Conservation (phyloP, 768 basidiomycete genomes). For the Rubroboletus pulcherrimus region DNA sequence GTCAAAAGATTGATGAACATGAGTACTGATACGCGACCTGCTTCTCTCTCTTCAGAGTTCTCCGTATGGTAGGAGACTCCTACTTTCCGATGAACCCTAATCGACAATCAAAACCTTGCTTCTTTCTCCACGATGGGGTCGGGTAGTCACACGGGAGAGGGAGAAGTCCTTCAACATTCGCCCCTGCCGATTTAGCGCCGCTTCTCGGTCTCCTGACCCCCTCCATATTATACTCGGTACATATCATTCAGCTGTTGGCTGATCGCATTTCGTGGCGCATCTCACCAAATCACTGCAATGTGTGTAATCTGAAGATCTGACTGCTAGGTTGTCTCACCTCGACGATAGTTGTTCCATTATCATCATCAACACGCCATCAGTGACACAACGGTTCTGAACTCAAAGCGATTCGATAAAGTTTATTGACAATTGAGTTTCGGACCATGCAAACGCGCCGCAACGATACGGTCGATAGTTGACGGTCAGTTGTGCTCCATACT, state of each 20-base stretch:
- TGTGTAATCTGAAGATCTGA: not conserved
- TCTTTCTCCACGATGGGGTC: conserved; percentile 16
- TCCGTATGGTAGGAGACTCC: not conserved
- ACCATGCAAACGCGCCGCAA: not conserved
- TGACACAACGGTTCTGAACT: not conserved
- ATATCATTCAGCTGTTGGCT: not conserved
- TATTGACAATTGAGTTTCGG: not conserved
- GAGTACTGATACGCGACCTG: not conserved
- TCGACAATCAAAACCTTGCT: not conserved
- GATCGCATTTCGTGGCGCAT: not conserved
- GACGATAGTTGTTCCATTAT: not conserved
- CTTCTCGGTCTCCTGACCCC: not conserved
- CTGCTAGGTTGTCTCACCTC: not conserved
- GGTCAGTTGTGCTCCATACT: not conserved
- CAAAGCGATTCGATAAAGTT: not conserved
- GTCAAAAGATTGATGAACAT: not conserved
- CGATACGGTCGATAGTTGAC: not conserved
- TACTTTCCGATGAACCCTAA: not conserved
- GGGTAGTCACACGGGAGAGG: conserved; percentile 1
- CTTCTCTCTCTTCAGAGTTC: not conserved
- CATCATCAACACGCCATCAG: not conserved
- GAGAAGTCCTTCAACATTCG: not conserved
- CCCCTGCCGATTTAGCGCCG: not conserved
- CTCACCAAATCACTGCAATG: not conserved
- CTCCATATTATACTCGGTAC: not conserved